Conservation (phyloP, 306 rosid genomes). For the Dryas alaskensis region DNA sequence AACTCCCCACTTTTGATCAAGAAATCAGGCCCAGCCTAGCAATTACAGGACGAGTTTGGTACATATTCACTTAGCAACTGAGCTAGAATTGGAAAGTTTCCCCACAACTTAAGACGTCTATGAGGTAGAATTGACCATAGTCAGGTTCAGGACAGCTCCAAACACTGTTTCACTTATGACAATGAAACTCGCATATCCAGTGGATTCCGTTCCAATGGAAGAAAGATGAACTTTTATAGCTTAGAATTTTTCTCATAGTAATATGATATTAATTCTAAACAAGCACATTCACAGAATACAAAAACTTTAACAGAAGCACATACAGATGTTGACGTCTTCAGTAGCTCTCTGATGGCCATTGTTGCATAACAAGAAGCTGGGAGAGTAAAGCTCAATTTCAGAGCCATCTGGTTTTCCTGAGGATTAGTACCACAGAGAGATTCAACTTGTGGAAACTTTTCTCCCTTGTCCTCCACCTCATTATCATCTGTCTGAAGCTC, state of each 20-base stretch:
- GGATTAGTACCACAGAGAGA: slow-evolving; percentile 32
- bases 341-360: slow-evolving; percentile 94
- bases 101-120: too few relatives aligned
- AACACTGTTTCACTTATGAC: too few relatives aligned
- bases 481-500: slow-evolving; percentile 30
- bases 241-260: not conserved
- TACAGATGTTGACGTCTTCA: slow-evolving; percentile 95
- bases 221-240: not conserved
- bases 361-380: slow-evolving; percentile 96
- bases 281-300: not conserved
- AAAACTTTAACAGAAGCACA: slow-evolving; percentile 29
- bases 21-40: too few relatives aligned
- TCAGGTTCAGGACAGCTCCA: too few relatives aligned
- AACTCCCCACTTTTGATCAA: too few relatives aligned
- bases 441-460: slow-evolving; percentile 32
- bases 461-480: slow-evolving; percentile 31
- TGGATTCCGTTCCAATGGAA: too few relatives aligned
- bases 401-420: slow-evolving; percentile 67
- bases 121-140: too few relatives aligned
- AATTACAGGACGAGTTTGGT: too few relatives aligned
- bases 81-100: too few relatives aligned
- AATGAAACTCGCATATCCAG: too few relatives aligned
- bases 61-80: too few relatives aligned
- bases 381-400: slow-evolving; percentile 80
- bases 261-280: not conserved